Evolutionary conservation across 2,329 filamentous ascomycete species (phyloP).

Genomic region (Lasiodiplodia sp.): DNA sequence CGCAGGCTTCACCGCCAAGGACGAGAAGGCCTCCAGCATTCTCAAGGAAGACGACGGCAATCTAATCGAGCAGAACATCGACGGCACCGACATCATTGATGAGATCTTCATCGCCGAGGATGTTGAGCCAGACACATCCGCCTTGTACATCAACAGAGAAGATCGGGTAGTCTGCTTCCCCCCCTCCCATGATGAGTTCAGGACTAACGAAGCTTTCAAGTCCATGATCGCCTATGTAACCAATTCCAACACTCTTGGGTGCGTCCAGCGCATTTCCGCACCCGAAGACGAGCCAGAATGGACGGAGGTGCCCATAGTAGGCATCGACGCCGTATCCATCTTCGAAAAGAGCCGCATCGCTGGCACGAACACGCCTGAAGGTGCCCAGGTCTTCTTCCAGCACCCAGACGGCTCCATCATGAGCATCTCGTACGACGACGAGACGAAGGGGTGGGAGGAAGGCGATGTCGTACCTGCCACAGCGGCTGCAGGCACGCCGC

Average conservation of each 20-base stretch:
- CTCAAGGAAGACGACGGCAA: background rate
- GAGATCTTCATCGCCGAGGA: background rate
- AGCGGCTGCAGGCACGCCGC: background rate
- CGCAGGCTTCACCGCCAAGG: background rate
- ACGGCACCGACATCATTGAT: background rate
- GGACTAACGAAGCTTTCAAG: background rate
- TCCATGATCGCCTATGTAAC: background rate
- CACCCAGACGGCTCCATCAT: background rate
- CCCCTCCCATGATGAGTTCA: too few relatives aligned
- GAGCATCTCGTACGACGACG: background rate
- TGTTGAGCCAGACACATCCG: background rate
- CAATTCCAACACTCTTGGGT: background rate
- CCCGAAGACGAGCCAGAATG: background rate
- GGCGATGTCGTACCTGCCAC: background rate
- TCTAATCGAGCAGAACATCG: background rate
- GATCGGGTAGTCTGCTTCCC: too few relatives aligned
- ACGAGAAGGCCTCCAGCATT: background rate
- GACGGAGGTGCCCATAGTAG: background rate
- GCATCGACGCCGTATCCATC: background rate
- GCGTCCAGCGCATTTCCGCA: background rate
- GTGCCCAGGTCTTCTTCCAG: background rate
- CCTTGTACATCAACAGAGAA: background rate
- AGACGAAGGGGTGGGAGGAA: background rate
- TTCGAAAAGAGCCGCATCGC: background rate
- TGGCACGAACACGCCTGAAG: background rate